A percentile compares a stretch with the other conserved stretches of the same genome.
Evolutionary conservation across 768 basidiomycete species (phyloP).

Genomic region (Sistotremastrum niveocremeum): DNA sequence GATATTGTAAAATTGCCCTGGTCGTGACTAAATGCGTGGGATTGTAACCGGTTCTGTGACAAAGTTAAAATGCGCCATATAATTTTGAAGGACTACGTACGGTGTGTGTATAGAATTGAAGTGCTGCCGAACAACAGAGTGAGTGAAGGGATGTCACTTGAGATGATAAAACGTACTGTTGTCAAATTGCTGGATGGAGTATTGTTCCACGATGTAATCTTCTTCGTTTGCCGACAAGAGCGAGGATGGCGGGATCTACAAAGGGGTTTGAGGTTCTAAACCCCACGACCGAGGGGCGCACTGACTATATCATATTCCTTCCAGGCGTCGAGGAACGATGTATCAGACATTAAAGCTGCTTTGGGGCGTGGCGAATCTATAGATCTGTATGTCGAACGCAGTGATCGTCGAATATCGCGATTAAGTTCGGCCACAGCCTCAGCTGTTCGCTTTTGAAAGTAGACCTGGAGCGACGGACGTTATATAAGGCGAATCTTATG

Average conservation of each 20-base stretch:
- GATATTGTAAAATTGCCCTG: constrained; percentile 32
- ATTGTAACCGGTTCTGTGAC: constrained; percentile 24
- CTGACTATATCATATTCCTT: constrained; percentile 9
- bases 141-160: neutral
- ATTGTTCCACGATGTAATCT: constrained; percentile 57
- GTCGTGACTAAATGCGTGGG: constrained; percentile 23
- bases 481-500: neutral
- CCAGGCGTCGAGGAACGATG: constrained; percentile 43
- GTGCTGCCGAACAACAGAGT: constrained; percentile 23
- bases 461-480: constrained; percentile 26
- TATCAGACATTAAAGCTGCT: constrained; percentile 33
- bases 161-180: constrained; percentile 32
- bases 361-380: constrained; percentile 42
- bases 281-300: neutral
- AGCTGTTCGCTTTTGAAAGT: constrained; percentile 37
- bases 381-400: constrained; percentile 43
- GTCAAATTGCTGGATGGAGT: constrained; percentile 40
- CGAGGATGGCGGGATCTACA: constrained; percentile 44
- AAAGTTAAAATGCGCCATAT: neutral
- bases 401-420: constrained; percentile 37
- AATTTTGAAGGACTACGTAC: constrained; percentile 18
- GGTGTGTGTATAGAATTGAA: constrained; percentile 50
- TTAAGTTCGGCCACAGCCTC: constrained; percentile 41
- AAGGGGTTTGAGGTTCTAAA: constrained; percentile 1
- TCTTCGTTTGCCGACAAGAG: constrained; percentile 52